Evolutionary conservation across 495 filamentous ascomycete species (phyloP).

Genomic region (Geopyxis carbonaria): DNA sequence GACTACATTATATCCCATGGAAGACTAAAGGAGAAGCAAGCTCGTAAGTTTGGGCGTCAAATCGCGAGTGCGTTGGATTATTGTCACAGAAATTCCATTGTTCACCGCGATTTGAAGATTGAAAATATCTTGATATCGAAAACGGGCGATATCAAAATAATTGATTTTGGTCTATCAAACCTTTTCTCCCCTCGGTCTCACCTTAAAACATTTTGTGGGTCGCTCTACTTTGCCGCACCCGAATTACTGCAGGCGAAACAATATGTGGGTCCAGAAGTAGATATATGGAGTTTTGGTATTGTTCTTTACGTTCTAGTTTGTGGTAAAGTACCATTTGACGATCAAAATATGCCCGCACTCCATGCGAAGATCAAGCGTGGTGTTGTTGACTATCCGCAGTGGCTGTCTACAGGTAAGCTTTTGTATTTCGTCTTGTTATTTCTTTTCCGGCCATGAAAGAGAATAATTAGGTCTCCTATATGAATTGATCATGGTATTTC

Average conservation of each 20-base stretch:
- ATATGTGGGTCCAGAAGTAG: constrained; percentile 92
- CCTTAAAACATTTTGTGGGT: constrained; percentile 94
- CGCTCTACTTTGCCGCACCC: constrained; percentile 93
- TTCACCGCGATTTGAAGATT: constrained; percentile 95
- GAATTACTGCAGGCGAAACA: constrained; percentile 85
- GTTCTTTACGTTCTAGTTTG: constrained; percentile 97
- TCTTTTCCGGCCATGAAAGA: constrained; percentile 2
- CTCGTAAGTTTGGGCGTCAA: constrained; percentile 90
- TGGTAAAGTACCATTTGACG: constrained; percentile 96
- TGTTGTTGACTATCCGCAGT: constrained; percentile 83
- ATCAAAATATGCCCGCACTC: constrained; percentile 96
- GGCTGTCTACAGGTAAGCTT: constrained; percentile 76
- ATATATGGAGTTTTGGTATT: constrained; percentile 98
- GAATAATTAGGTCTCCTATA: not conserved
- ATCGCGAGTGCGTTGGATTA: constrained; percentile 98
- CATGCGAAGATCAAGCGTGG: constrained; percentile 99
- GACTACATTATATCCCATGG: constrained; percentile 99
- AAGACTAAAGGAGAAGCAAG: constrained; percentile 94
- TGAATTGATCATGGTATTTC: too few relatives aligned
- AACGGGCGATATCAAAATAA: constrained; percentile 98
- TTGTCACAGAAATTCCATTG: constrained; percentile 96
- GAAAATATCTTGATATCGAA: constrained; percentile 99
- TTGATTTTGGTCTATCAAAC: constrained; percentile 96
- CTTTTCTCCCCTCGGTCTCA: constrained; percentile 75
- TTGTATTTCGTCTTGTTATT: too few relatives aligned